Base-by-base conservation (phyloP, 2,329 filamentous ascomycete species). In the Phyllosticta citribraziliensis region DNA sequence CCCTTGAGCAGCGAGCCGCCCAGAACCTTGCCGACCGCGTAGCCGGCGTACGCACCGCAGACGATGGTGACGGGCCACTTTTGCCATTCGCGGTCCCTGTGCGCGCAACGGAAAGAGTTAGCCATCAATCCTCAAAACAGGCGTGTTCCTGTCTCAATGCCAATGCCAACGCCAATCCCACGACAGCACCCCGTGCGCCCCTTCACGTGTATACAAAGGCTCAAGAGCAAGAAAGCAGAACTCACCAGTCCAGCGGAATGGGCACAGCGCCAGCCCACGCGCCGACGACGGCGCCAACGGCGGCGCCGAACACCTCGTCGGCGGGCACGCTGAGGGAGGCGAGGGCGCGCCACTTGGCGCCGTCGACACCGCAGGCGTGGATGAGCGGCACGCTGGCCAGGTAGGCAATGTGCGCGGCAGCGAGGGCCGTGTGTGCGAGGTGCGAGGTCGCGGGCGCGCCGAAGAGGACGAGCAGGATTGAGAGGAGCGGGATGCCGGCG, bases 11-110 rank as follows among this genome's bases (percentile, higher is more conserved):
- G 47, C 30, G 73, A 74, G 12, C 86, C 85, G 19, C 79, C 78
- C 1, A 85, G 65, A 60, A 84, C 69, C 70, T 88, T 87, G 1
- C 91, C 91, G 12, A 89, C 66, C 1, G 84, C 79, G 73, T 89
- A 91, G 1, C 94, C 94, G 5, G 84, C 75, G 74, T 96, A 97
- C 19, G 88, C 80, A 2, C 94, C 94, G 1, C 84, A 85, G 4
- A 97, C 76, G 62, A 99, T 88, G 0, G 94, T 99, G 55, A 97
- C 87, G 0, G 94, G 94, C 89, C 93, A 99, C 73, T 88, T 89
- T 82, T 99, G 94, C 94, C 94, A 99, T 67, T 96, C 91, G n/a
- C 94, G 86, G 73, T 99, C 94, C 82, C 80, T 82, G 65, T 33
- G 19, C n/a, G 63, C 14, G 59, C 68, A 64, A 66, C 52, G 20